Percentiles rank a stretch among this genome's conserved stretches.
Conservation (phyloP, 1,139 yeast species). For the Diutina mesorugosa region DNA sequence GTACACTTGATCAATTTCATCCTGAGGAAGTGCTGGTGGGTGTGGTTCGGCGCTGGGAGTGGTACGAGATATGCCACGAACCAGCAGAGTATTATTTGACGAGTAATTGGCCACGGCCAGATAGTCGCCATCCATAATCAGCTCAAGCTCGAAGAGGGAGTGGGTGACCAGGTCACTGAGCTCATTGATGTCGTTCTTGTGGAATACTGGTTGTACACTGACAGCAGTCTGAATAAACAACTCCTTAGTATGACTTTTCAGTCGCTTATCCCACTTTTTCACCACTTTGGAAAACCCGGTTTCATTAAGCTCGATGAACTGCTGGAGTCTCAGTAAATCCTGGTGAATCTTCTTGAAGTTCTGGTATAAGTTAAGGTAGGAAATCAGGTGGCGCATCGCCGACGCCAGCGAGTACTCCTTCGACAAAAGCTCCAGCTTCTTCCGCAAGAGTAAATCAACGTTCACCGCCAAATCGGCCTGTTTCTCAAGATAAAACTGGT, state of each 20-base stretch:
- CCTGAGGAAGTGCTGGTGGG: background rate
- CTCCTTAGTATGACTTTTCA: conserved; percentile 90
- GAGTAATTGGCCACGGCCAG: conserved; percentile 8
- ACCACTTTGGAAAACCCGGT: conserved; percentile 92
- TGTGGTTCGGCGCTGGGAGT: background rate
- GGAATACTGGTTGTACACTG: conserved; percentile 92
- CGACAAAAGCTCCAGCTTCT: conserved; percentile 46
- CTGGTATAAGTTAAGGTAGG: conserved; percentile 51
- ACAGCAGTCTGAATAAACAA: conserved; percentile 85
- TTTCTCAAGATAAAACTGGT: conserved; percentile 76
- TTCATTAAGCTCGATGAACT: conserved; percentile 85
- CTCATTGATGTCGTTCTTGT: conserved; percentile 74
- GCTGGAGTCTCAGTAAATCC: conserved; percentile 78
- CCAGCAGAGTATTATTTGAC: conserved; percentile 1
- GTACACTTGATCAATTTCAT: conserved; percentile 51
- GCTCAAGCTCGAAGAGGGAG: conserved; percentile 72
- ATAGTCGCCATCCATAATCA: conserved; percentile 70
- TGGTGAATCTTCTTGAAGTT: conserved; percentile 84
- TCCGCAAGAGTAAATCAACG: conserved; percentile 61
- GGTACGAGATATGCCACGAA: background rate
- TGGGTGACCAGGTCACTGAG: conserved; percentile 74
- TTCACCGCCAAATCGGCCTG: conserved; percentile 77
- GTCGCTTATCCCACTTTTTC: conserved; percentile 95
- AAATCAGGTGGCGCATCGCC: conserved; percentile 24
- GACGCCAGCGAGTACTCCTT: conserved; percentile 11